phyloP scores from a whole-genome alignment of 1,139 yeast genomes.

The Pichia kudriavzevii region DNA sequence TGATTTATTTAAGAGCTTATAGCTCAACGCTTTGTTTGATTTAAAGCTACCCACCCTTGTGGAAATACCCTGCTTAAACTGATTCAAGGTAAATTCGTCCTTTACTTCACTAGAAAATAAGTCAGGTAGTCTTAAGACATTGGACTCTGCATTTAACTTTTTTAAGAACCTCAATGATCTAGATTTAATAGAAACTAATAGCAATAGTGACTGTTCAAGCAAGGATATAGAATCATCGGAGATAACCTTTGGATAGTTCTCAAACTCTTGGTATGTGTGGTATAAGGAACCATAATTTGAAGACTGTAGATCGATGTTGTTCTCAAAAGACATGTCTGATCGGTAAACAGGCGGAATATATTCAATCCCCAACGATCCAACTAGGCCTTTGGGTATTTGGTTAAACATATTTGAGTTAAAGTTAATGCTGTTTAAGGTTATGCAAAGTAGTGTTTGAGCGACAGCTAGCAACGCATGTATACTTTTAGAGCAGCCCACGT shows the following conservation, averaged over 20 bases:
- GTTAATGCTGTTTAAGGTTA: constrained; percentile 17
- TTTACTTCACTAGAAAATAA: constrained; percentile 10
- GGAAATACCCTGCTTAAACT: constrained; percentile 18
- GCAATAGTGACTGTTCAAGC: constrained; percentile 19
- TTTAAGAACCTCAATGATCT: constrained; percentile 18
- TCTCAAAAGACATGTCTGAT: constrained; percentile 29
- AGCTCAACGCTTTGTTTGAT: constrained; percentile 25
- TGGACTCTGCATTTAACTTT: constrained; percentile 16
- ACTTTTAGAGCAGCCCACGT: constrained; percentile 24
- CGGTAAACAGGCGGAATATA: constrained; percentile 33
- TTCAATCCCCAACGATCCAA: constrained; percentile 20
- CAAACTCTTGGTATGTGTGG: constrained; percentile 13
- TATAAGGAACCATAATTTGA: constrained; percentile 18
- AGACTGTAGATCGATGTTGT: constrained; percentile 14
- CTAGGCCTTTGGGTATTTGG: constrained; percentile 13
- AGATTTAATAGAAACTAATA: constrained; percentile 17
- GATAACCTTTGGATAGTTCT: constrained; percentile 11
- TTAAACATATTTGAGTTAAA: constrained; percentile 13
- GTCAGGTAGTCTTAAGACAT: constrained; percentile 18
- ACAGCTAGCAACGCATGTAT: constrained; percentile 24
- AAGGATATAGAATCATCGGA: constrained; percentile 10
- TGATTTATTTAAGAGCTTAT: constrained; percentile 25
- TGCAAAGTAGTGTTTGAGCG: constrained; percentile 20
- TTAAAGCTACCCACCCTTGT: constrained; percentile 23
- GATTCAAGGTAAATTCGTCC: constrained; percentile 17